These are phyloP conservation scores for Melastoma malabathricum DNA, from an alignment of 345 rosid genomes.

Conservation along the genomic window DNA sequence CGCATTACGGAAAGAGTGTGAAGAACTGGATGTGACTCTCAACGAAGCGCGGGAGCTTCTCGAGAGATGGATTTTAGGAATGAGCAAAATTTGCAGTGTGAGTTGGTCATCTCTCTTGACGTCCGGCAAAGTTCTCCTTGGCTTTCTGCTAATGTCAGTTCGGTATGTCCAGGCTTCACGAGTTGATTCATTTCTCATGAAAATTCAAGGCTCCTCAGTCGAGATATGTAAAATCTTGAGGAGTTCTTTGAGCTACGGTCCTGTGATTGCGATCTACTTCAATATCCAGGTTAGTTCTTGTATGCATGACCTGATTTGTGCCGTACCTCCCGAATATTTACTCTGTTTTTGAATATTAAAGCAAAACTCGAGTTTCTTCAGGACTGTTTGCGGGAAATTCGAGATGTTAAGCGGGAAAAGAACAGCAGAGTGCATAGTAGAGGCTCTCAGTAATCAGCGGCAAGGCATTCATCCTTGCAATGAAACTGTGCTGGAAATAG, in stretches of 20 bases:
- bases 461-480: slow-evolving; percentile 33
- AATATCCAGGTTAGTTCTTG: slow-evolving; percentile 36
- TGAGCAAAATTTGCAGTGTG: slow-evolving; percentile 75
- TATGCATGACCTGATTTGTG: slow-evolving; percentile 4
- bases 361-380: slow-evolving; percentile 22
- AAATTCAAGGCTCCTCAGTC: slow-evolving; percentile 46
- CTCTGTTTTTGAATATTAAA: slow-evolving; percentile 3
- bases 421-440: slow-evolving; percentile 31
- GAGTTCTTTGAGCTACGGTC: slow-evolving; percentile 32
- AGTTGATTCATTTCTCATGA: slow-evolving; percentile 36
- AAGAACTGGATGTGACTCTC: slow-evolving; percentile 55
- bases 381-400: slow-evolving; percentile 55
- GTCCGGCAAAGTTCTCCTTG: not conserved
- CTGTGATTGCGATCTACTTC: slow-evolving; percentile 29
- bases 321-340: slow-evolving; percentile 1
- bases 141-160: slow-evolving; percentile 3
- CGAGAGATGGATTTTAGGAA: slow-evolving; percentile 62
- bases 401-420: slow-evolving; percentile 35
- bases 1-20: slow-evolving; percentile 43
- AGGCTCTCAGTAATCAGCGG: slow-evolving; percentile 32
- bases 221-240: slow-evolving; percentile 44
- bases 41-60: slow-evolving; percentile 66
- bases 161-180: slow-evolving; percentile 38
- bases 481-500: slow-evolving; percentile 34
- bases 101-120: slow-evolving; percentile 10